Conservation (phyloP, 441 rosid genomes). For the Flueggea neowawraea region DNA sequence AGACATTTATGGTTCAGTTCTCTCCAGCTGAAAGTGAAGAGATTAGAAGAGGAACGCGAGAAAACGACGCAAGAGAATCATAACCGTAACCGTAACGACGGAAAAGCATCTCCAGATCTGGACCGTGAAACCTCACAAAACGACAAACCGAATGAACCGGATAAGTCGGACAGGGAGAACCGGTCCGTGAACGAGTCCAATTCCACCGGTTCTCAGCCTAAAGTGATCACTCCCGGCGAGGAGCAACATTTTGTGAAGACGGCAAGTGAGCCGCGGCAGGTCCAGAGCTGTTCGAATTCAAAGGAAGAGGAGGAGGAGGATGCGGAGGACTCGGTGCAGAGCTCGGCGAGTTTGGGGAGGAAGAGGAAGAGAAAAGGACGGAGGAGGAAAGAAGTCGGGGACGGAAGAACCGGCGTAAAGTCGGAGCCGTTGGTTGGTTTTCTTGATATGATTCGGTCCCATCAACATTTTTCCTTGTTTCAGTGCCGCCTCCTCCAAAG, state of each 20-base stretch:
- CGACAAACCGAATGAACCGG: too few species aligned
- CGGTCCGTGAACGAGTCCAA: conserved; percentile 50
- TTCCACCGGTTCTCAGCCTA: conserved; percentile 27
- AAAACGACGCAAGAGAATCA: neutral
- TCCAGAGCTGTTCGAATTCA: neutral
- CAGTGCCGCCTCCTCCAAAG: conserved; percentile 31
- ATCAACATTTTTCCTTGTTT: conserved; percentile 32
- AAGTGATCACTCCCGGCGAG: conserved; percentile 10
- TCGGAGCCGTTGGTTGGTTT: conserved; percentile 35
- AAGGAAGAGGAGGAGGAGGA: conserved; percentile 15
- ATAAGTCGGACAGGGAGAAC: conserved; percentile 33
- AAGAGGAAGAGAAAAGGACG: conserved; percentile 18
- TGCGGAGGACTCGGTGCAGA: conserved; percentile 20
- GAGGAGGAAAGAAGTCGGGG: conserved; percentile 24
- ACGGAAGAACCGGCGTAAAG: conserved; percentile 24
- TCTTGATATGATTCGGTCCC: conserved; percentile 32
- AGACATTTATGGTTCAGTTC: conserved; percentile 23
- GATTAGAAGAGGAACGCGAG: conserved; percentile 10
- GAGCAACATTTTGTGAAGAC: conserved; percentile 12
- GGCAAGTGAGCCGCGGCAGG: conserved; percentile 9
- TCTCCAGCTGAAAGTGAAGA: conserved; percentile 45
- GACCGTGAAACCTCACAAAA: too few species aligned
- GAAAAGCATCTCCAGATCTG: too few species aligned
- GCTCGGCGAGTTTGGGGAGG: conserved; percentile 37
- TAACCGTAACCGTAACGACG: too few species aligned